Base-by-base conservation (phyloP, 805 yeast species). In the Lachancea fermentati region DNA sequence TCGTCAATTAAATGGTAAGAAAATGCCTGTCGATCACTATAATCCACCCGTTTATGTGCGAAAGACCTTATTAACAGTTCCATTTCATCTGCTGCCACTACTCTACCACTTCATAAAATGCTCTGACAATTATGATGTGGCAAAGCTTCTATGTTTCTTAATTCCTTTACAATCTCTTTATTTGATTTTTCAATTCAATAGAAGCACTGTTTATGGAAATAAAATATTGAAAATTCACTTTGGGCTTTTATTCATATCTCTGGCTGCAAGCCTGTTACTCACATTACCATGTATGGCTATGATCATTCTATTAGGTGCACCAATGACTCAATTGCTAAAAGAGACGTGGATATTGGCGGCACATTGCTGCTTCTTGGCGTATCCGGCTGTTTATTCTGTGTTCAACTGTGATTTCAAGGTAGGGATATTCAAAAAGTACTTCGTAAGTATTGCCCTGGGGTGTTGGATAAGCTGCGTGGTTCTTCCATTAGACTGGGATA, bases 401-500 rank as follows among this genome's bases (percentile, higher is more conserved):
- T 63, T 75, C 30, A 63, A 67, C 18, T 65, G 79, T 16, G 79
- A 78, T 48, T 65, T 75, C 26, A 63, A 67, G 22, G 57, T 69
- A 52, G 79, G 81, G 19, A 46, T 61, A 28, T 62, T 63, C 55
- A 66, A 58, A 39, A 62, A 57, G 38, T 62, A 61, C 34, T 58
- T 62, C 17, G 49, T 61, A 9, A 41, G 56, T 18, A 55, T 65
- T 6, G 61, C 60, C 4, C 37, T 82, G 8, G 96, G 96, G 1
- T 78, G 89, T 5, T 91, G 97, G 97, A 49, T 87, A 1, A 97
- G 97, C 12, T 96, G 91, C 2, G 62, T 85, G 28, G 97, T 95
- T 1, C 88, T 93, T 43, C 97, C 97, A 0, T 69, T 93, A 44
- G 98, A 91, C 62, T 91, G 98, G 98, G 98, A 91, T 59, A 73